Base-by-base conservation (phyloP, 345 rosid genomes). In the Camelina sativa region DNA sequence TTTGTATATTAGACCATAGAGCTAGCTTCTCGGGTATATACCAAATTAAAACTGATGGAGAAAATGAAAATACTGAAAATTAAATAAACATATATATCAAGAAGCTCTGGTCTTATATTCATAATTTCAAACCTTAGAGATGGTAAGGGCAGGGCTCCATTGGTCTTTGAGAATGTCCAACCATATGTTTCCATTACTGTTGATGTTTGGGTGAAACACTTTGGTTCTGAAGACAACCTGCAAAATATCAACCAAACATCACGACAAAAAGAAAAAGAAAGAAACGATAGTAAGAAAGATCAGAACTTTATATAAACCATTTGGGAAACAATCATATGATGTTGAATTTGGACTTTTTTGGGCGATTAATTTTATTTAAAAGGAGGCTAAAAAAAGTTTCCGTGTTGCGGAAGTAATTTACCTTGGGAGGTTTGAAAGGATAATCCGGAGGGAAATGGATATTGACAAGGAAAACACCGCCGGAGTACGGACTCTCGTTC, bases 381-480 rank as follows among this genome's bases (percentile, higher is more conserved):
- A 51, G 2, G 16, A 28, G 7, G 11, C 1, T 28, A 44, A 8
- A 11, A 54, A 20, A 0, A 0, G 8, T 34, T 17, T 17, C 15
- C 7, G 2, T 58, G 55, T 30, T 59, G 48, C 15, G 15, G 9
- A 67, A 38, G 48, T 53, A 11, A 25, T 13, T 64, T 73, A 85
- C 92, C 85, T 88, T 86, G 11, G 90, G 93, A 62, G 93, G 90
- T 71, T 88, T 86, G 66, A 88, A 88, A 37, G 92, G 92, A 81
- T 88, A 88, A 78, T 86, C 92, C 12, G 82, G 83, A 12, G 90
- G 84, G 65, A 88, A 88, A 74, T 88, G 84, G 40, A 88, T 86
- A 25, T 80, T 82, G 11, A 88, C 87, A 13, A 88, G 82, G 79
- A 88, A 88, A 64, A 88, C 88, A 60, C 92, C 92, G 9, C 90